Evolutionary conservation across 441 rosid genomes (phyloP), one percentile per base, ranked within the genome.

Genomic region (Isatis lusitanica): DNA sequence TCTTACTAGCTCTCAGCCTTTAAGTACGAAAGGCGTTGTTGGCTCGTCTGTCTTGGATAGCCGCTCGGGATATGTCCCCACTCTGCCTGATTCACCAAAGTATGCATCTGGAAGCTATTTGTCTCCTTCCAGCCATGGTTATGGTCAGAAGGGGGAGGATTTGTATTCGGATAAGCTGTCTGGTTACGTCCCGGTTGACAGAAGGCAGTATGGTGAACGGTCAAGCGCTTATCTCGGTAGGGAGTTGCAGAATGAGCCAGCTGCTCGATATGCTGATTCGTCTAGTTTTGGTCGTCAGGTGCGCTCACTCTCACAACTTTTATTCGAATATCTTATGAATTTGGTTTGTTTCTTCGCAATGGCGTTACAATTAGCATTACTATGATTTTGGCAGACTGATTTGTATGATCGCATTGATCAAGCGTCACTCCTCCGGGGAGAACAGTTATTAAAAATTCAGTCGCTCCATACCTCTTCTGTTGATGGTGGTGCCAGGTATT

Each of bases 281-380:
- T 80, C 86, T 74, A 80, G 83, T 61, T 90, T 82, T 78, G 74
- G 86, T 86, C 93, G 85, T 74, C 97, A 95, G 99, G 98, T 94
- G 39, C 31, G 57, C 15, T 26, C 69, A 65, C 83, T 55, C 33
- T 59, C 16, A 9, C 40, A 50, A 18, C 50, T 66, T 2, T 9
- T 38, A 33, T 9, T 63, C 4, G 15, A 39, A 33, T 43, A n/a
- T 31, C 10, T 55, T 46, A 4, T 38, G 61, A 60, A 43, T 74
- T 18, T 79, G 62, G 30, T 70, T 58, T 26, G 18, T 59, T 50
- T 48, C 30, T 57, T 33, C 46, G 12, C 44, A 7, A 33, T 50
- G 71, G 17, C 40, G 18, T 35, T 35, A 62, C 52, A 30, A 13
- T 7, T 26, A 55, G 21, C 39, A 11, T 58, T 47, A 52, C 47